A percentile compares a stretch with the other conserved stretches of the same genome.
These are phyloP conservation scores for Nemania diffusa DNA, from an alignment of 2,329 filamentous ascomycete species.

Conservation along the genomic window DNA sequence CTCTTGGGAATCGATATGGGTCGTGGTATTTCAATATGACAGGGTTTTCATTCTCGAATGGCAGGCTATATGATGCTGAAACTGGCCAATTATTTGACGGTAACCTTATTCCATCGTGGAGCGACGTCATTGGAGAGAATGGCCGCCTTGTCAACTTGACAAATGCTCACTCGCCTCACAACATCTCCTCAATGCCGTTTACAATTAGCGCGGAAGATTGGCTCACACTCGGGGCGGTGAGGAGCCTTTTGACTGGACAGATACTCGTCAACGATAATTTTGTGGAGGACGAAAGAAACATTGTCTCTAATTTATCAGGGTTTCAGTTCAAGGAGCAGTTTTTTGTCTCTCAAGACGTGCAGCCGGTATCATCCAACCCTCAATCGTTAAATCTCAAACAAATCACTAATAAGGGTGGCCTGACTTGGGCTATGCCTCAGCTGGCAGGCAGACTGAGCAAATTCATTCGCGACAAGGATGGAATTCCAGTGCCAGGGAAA, in stretches of 20 bases:
- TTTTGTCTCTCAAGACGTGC: neutral
- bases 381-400: neutral
- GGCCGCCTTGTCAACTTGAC: too few relatives aligned
- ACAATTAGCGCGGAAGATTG: neutral
- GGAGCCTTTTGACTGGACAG: neutral
- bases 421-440: neutral
- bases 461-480: slow-evolving; percentile 17
- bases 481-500: neutral
- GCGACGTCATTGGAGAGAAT: too few relatives aligned
- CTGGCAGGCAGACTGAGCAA: neutral
- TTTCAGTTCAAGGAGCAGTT: neutral
- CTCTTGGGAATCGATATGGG: slow-evolving; percentile 7
- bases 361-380: neutral
- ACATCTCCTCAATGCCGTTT: too few relatives aligned
- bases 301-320: neutral
- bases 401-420: slow-evolving; percentile 2
- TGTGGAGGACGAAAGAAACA: neutral
- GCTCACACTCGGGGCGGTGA: too few relatives aligned
- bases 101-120: slow-evolving; percentile 3
- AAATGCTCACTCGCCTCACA: too few relatives aligned
- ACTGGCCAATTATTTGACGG: too few relatives aligned
- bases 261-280: neutral
- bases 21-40: slow-evolving; percentile 20
- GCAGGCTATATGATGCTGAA: too few relatives aligned
- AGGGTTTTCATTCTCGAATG: neutral